phyloP scores from a whole-genome alignment of 305 asterid genomes.

The Plantago coronopus region DNA sequence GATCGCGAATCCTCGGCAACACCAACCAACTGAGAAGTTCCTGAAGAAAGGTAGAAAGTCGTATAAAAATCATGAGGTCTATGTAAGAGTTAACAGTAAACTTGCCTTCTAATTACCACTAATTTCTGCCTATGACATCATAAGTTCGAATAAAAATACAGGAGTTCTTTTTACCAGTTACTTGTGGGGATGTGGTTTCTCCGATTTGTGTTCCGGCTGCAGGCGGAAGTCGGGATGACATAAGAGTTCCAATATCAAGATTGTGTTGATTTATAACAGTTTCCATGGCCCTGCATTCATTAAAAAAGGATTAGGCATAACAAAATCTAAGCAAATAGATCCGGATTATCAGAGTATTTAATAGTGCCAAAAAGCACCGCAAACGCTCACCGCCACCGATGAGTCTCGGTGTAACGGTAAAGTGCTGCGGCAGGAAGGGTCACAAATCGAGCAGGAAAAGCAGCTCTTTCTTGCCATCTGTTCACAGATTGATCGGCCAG shows the following conservation, averaged over 20 bases:
- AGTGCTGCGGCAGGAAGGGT: no score
- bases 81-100: constrained; percentile 14
- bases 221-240: constrained; percentile 78
- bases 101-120: not conserved
- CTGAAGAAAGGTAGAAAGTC: constrained; percentile 29
- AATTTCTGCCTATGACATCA: constrained; percentile 5
- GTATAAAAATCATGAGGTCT: constrained; percentile 19
- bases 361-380: no score
- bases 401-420: no score
- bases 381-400: no score
- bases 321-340: constrained; percentile 11
- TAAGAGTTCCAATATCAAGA: constrained; percentile 83
- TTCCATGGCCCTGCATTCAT: constrained; percentile 90
- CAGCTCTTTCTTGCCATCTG: no score
- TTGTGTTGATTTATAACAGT: constrained; percentile 90
- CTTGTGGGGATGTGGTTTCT: constrained; percentile 71
- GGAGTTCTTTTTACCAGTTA: constrained; percentile 47
- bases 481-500: no score
- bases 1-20: constrained; percentile 52
- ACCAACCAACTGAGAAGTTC: constrained; percentile 59
- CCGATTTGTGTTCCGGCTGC: constrained; percentile 71
- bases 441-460: no score
- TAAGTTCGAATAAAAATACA: constrained; percentile 1
- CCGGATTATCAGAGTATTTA: not conserved
- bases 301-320: constrained; percentile 17